Conservation (phyloP, 2,329 filamentous ascomycete genomes). For the Colletotrichum sp. region DNA sequence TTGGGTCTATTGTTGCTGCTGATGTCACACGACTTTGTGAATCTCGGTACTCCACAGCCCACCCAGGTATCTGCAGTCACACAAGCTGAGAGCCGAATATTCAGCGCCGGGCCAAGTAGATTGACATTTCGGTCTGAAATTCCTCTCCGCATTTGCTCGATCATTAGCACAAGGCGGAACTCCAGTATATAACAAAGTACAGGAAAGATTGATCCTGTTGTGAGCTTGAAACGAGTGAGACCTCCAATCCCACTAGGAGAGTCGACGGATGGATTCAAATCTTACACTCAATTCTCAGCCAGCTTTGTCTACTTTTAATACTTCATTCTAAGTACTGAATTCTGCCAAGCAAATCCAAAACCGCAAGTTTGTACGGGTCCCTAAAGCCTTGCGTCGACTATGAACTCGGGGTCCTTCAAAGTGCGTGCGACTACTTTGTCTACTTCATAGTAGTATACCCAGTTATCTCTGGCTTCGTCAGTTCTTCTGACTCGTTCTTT, state of each 20-base stretch:
- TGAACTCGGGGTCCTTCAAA: background rate
- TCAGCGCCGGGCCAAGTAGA: background rate
- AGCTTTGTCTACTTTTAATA: background rate
- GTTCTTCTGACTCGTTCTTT: background rate
- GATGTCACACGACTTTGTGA: background rate
- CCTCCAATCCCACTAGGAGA: background rate
- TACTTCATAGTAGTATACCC: background rate
- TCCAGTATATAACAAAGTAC: background rate
- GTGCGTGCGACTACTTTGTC: background rate
- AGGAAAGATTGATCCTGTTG: background rate
- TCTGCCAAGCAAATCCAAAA: background rate
- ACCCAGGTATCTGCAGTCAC: background rate
- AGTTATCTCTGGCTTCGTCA: background rate
- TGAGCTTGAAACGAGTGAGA: background rate
- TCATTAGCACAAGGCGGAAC: background rate
- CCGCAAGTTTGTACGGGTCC: background rate
- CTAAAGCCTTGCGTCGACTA: background rate
- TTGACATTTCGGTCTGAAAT: accelerated
- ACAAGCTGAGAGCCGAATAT: background rate
- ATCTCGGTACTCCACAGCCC: background rate
- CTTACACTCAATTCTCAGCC: background rate
- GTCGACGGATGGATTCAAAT: background rate
- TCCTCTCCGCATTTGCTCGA: background rate
- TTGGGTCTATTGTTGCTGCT: background rate
- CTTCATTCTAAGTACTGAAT: background rate